Base-by-base conservation (phyloP, 768 basidiomycete genomes). In the Pleurotus cornucopiae region DNA sequence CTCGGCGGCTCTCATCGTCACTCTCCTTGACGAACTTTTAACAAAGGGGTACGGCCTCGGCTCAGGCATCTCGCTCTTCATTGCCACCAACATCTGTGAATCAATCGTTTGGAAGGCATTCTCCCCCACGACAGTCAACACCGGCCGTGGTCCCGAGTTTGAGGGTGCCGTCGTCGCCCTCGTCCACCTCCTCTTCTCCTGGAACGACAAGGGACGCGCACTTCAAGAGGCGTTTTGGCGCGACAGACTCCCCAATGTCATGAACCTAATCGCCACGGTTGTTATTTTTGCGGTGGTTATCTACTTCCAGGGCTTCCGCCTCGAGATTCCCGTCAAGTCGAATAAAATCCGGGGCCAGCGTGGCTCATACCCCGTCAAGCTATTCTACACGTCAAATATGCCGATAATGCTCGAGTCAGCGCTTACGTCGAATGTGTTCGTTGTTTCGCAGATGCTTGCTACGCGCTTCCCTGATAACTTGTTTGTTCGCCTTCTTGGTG, bases 31-130 rank as follows among this genome's bases (percentile, higher is more conserved):
- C 69, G 95, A 98, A 71, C 91, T 99, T 59, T 90, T 99, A 62
- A 34, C 30, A 34, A 98, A 98, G 70, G 97, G 96, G 40, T 98
- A 99, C 71, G 96, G 97, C 68, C 91, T 98, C 60, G 97, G 97
- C 57, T 95, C 93, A 3, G 97, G 97, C 60, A 98, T 99, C 73
- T 95, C 94, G 57, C 88, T 98, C 57, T 98, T 98, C 83, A 97
- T 98, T 64, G 97, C 96, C 3, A 98, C 97, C 77, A 99, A 98
- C 80, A 98, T 99, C 64, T 98, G 96, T 73, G 97, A 99, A 73
- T 92, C 89, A 60, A 98, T 98, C 76, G 86, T 98, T 68, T 99
- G 96, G 96, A 99, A 99, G 69, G 97, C 96, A 1, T 98, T 99
- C 76, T 95, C 93, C 1, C 97, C 97, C 7, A 98, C 94, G 16